Percentiles rank a stretch among this genome's conserved stretches.
These are phyloP conservation scores for Candida coleopterorum DNA, from an alignment of 805 yeast species.

Conservation along the genomic window DNA sequence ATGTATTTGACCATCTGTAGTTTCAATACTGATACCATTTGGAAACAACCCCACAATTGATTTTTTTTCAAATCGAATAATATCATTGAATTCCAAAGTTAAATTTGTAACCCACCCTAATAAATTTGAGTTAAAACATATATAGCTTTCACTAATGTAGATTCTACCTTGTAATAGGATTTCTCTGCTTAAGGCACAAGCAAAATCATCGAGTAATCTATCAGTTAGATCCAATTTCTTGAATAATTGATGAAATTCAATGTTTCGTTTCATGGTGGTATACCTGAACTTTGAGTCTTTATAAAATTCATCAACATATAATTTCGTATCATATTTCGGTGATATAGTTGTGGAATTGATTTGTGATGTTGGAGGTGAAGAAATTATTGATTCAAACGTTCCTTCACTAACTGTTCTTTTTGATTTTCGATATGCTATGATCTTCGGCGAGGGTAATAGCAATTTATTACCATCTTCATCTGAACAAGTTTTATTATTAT, in stretches of 20 bases:
- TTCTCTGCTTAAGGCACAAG: constrained; percentile 86
- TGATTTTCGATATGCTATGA: constrained; percentile 35
- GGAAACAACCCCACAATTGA: constrained; percentile 87
- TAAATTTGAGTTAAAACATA: constrained; percentile 83
- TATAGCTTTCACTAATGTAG: constrained; percentile 69
- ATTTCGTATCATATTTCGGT: constrained; percentile 32
- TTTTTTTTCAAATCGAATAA: constrained; percentile 70
- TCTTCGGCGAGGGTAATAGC: constrained; percentile 26
- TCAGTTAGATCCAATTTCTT: constrained; percentile 64
- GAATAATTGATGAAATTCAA: constrained; percentile 76
- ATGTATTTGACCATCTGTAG: constrained; percentile 52
- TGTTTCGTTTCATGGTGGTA: constrained; percentile 59
- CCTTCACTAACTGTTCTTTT: constrained; percentile 31
- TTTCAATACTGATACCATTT: constrained; percentile 75
- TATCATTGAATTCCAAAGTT: constrained; percentile 65
- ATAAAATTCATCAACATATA: constrained; percentile 56
- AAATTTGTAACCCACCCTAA: constrained; percentile 89
- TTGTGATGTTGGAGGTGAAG: constrained; percentile 9
- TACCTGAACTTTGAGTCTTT: constrained; percentile 55
- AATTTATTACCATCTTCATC: background rate
- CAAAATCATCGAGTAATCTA: constrained; percentile 75
- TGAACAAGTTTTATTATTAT: background rate
- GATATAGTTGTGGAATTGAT: constrained; percentile 6
- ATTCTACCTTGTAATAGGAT: constrained; percentile 83
- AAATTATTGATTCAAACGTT: constrained; percentile 13